Percentiles rank a stretch among this genome's conserved stretches.
phyloP scores from a whole-genome alignment of 2,329 filamentous ascomycete genomes.

The Aspergillus sp. region DNA sequence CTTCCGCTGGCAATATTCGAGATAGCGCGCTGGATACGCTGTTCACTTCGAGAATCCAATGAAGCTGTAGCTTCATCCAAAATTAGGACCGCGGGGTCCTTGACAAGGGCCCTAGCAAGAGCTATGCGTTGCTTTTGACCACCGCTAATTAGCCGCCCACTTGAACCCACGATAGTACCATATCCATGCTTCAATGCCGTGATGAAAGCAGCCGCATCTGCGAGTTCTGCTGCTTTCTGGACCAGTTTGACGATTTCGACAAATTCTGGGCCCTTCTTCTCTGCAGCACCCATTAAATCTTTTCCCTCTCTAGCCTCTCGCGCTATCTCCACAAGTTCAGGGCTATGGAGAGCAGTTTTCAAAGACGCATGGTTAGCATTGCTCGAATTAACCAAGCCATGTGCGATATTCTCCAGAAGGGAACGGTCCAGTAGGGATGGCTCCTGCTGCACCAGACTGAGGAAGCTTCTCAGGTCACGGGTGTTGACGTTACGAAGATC shows the following conservation, averaged over 20 bases:
- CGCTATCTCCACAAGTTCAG: constrained; percentile 28
- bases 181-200: constrained; percentile 24
- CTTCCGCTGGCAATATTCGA: constrained; percentile 27
- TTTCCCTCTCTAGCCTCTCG: constrained; percentile 12
- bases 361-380: constrained; percentile 19
- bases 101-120: constrained; percentile 80
- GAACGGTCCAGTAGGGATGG: constrained; percentile 53
- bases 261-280: constrained; percentile 14
- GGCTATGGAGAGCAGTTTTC: constrained; percentile 19
- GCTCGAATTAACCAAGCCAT: constrained; percentile 47
- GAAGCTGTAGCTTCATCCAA: constrained; percentile 40
- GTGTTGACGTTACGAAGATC: constrained; percentile 35
- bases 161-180: constrained; percentile 36
- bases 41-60: constrained; percentile 37
- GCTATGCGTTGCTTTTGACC: constrained; percentile 90
- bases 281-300: too few species aligned
- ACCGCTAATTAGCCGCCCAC: constrained; percentile 47
- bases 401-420: constrained; percentile 55
- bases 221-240: constrained; percentile 26
- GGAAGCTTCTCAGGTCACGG: constrained; percentile 34
- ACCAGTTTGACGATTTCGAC: constrained; percentile 30
- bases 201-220: constrained; percentile 31
- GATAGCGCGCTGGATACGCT: constrained; percentile 35
- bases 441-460: constrained; percentile 52
- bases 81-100: constrained; percentile 73